phyloP scores from a whole-genome alignment of 106 monocot genomes.

The Cymbidium sinense region DNA sequence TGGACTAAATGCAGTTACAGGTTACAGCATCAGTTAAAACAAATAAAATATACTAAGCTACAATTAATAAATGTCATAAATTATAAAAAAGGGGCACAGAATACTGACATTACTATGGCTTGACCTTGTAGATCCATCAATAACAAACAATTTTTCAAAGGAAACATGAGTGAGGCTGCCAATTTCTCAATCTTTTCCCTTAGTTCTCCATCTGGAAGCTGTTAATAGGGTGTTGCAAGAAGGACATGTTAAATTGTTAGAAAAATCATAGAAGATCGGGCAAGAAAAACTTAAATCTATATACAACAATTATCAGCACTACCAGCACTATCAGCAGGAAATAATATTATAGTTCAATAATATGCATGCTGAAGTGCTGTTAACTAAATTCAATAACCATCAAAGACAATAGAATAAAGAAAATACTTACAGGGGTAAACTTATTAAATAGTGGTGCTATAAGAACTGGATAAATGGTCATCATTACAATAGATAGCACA shows the following conservation, averaged over 20 bases:
- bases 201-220: constrained; percentile 90
- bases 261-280: not conserved
- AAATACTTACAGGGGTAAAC: constrained; percentile 90
- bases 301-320: not conserved
- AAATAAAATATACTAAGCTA: not conserved
- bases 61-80: not conserved
- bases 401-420: not conserved
- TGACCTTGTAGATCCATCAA: constrained; percentile 98
- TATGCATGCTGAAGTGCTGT: not conserved
- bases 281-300: not conserved
- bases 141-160: constrained; percentile 97
- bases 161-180: constrained; percentile 83
- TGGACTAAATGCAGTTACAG: too few relatives aligned
- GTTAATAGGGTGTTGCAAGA: not conserved
- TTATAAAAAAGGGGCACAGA: not conserved
- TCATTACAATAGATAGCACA: constrained; percentile 75
- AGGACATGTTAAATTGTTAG: not conserved
- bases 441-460: constrained; percentile 98
- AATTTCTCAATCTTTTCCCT: constrained; percentile 85
- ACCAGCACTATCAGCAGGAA: constrained; percentile 1
- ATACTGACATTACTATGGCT: constrained; percentile 91
- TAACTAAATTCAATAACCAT: not conserved
- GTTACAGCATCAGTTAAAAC: not conserved
- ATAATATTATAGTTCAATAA: constrained; percentile 1
- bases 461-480: constrained; percentile 85